Percentiles rank a stretch among this genome's conserved stretches.
phyloP scores from a whole-genome alignment of 371 early-diverging fungal species.

The Lichtheimia hyalospora region DNA sequence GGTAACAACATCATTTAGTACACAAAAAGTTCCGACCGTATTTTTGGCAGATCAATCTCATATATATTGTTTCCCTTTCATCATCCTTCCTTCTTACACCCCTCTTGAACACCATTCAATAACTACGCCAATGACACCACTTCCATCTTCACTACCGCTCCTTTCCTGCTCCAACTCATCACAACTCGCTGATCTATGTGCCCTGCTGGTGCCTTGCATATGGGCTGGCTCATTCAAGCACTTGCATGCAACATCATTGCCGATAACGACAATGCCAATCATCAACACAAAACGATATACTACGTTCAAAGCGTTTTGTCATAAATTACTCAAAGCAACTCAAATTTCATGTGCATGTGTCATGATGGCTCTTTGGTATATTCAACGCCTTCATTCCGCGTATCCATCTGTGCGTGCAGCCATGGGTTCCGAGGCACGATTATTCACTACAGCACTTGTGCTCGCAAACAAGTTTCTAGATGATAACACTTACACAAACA shows the following conservation, averaged over 20 bases:
- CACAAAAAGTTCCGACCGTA: constrained; percentile 1
- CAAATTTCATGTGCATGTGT: constrained; percentile 46
- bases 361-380: constrained; percentile 41
- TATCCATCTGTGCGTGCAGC: constrained; percentile 43
- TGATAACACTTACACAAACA: constrained; percentile 71
- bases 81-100: not conserved
- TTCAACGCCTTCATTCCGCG: constrained; percentile 33
- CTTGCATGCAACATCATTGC: too few species aligned
- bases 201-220: constrained; percentile 45
- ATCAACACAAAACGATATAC: constrained; percentile 32
- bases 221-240: constrained; percentile 38
- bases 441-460: constrained; percentile 66
- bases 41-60: not conserved
- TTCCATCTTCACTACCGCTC: constrained; percentile 6
- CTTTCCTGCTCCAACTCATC: constrained; percentile 27
- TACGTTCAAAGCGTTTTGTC: constrained; percentile 46
- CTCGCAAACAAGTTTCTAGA: constrained; percentile 69
- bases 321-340: constrained; percentile 52
- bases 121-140: constrained; percentile 4
- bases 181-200: constrained; percentile 45
- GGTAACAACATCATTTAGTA: too few species aligned
- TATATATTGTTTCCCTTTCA: not conserved
- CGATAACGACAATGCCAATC: not conserved
- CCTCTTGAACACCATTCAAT: not conserved
- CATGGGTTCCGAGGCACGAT: constrained; percentile 60